Conservation (phyloP, 2,329 filamentous ascomycete genomes). For the Phyllosticta citrichinensis region DNA sequence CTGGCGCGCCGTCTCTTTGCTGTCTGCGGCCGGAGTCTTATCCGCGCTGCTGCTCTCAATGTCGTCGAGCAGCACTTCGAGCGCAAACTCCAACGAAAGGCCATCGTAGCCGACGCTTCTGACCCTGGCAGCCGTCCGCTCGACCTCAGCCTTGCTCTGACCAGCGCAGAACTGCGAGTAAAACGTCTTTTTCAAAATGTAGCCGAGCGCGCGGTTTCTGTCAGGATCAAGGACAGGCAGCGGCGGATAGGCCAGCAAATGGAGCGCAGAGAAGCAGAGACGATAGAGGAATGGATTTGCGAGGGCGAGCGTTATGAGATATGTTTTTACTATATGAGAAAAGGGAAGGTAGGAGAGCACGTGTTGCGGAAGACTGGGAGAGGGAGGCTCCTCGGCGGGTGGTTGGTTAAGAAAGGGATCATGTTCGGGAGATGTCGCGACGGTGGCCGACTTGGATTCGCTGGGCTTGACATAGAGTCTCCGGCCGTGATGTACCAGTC, state of each 20-base stretch:
- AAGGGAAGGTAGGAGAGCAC: conserved; percentile 1
- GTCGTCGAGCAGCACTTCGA: conserved; percentile 43
- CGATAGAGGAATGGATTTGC: not conserved
- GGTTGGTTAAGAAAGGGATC: not conserved
- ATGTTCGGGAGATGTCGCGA: conserved; percentile 1
- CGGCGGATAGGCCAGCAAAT: not conserved
- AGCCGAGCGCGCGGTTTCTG: conserved; percentile 49
- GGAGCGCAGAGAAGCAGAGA: not conserved
- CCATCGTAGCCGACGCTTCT: conserved; percentile 73
- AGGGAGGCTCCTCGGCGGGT: not conserved
- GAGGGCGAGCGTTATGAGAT: conserved; percentile 5
- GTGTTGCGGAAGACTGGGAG: not conserved
- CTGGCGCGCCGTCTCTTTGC: conserved; percentile 48
- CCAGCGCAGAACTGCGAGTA: conserved; percentile 89
- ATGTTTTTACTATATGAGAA: conserved; percentile 4
- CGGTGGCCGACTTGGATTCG: not conserved
- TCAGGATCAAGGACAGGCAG: conserved; percentile 3
- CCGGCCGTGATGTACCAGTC: not conserved
- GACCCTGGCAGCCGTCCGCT: conserved; percentile 46
- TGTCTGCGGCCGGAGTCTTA: not conserved
- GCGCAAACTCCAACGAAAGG: conserved; percentile 75
- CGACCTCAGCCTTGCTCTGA: conserved; percentile 59
- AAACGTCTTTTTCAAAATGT: conserved; percentile 66
- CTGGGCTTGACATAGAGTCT: conserved; percentile 2
- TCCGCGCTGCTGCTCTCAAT: conserved; percentile 8